A percentile compares a stretch with the other conserved stretches of the same genome.
Evolutionary conservation across 2,329 filamentous ascomycete species (phyloP).

Genomic region (Scedosporium boydii): DNA sequence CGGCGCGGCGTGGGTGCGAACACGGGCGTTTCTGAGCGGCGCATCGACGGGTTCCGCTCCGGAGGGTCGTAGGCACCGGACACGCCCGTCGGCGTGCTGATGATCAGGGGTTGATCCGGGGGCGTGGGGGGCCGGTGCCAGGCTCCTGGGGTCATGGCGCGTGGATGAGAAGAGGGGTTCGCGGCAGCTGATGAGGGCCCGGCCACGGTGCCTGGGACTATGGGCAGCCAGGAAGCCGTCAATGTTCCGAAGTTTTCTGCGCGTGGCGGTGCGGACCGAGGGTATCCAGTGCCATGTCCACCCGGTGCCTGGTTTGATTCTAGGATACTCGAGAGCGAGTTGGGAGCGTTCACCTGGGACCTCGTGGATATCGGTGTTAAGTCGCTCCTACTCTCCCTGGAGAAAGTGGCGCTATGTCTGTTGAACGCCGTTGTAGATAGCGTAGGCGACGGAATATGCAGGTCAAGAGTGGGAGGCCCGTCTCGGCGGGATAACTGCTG

Average conservation of each 20-base stretch:
- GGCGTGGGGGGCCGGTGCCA: slow-evolving; percentile 12
- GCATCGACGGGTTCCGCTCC: slow-evolving; percentile 17
- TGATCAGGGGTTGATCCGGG: slow-evolving; percentile 47
- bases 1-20: slow-evolving; percentile 44
- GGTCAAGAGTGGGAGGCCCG: not conserved
- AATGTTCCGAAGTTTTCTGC: not conserved
- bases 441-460: slow-evolving; percentile 4
- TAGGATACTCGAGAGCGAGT: not conserved
- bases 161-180: not conserved
- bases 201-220: not conserved
- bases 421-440: not conserved
- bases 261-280: not conserved
- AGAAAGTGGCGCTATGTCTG: not conserved
- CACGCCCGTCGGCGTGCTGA: slow-evolving; percentile 49
- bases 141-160: not conserved
- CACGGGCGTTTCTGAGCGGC: slow-evolving; percentile 33
- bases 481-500: not conserved
- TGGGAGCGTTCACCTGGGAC: not conserved
- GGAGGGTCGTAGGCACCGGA: slow-evolving; percentile 42
- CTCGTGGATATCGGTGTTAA: not conserved
- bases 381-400: not conserved
- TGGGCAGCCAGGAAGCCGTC: not conserved
- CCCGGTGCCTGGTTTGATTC: not conserved
- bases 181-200: not conserved
- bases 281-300: not conserved